These are phyloP conservation scores for Clitopilus passeckerianus DNA, from an alignment of 768 basidiomycete species.

Conservation along the genomic window DNA sequence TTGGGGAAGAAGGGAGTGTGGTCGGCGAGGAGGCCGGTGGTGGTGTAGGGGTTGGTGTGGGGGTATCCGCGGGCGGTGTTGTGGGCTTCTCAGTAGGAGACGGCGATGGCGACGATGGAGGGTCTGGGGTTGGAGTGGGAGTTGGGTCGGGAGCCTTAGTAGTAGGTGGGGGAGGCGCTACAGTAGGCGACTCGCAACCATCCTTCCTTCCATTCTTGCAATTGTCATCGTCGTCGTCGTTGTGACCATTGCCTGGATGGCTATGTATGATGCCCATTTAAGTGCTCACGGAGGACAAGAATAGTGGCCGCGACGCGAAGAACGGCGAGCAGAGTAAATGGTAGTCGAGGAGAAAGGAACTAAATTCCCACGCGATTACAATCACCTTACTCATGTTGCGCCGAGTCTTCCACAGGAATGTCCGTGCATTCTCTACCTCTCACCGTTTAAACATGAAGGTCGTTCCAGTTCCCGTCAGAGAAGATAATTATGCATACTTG, in stretches of 20 bases:
- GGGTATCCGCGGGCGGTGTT: background rate
- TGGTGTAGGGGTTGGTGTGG: background rate
- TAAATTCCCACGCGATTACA: slow-evolving; percentile 3
- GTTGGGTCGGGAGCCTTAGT: background rate
- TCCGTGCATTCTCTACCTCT: slow-evolving; percentile 14
- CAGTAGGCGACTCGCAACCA: background rate
- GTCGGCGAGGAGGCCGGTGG: background rate
- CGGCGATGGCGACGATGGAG: background rate
- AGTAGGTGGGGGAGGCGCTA: background rate
- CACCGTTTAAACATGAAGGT: slow-evolving; percentile 53
- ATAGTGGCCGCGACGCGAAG: background rate
- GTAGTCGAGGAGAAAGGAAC: background rate
- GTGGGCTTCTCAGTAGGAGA: background rate
- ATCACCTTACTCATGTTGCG: slow-evolving; percentile 7
- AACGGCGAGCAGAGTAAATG: background rate
- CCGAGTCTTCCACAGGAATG: background rate
- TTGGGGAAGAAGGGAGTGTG: background rate
- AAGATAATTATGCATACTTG: slow-evolving; percentile 85
- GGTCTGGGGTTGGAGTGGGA: background rate
- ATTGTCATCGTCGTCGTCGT: background rate
- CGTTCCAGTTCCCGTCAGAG: slow-evolving; percentile 71
- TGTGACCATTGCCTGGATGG: background rate
- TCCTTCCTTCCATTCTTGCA: background rate
- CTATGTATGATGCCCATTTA: background rate
- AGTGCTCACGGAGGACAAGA: background rate